phyloP scores from a whole-genome alignment of 2,329 filamentous ascomycete species.

The Penicillium sp. region DNA sequence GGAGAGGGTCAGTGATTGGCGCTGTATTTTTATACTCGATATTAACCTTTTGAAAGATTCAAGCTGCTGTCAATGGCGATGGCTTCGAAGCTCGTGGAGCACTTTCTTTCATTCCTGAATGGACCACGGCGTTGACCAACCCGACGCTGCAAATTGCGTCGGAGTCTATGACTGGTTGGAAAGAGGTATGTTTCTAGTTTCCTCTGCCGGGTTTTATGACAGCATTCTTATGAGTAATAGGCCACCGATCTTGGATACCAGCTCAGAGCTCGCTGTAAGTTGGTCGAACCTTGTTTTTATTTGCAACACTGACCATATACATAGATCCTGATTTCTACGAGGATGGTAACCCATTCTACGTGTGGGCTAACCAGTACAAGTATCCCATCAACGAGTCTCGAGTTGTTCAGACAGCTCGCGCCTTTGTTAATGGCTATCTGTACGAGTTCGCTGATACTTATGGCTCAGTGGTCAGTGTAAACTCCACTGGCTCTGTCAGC shows the following conservation, averaged over 20 bases:
- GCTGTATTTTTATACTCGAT: not conserved
- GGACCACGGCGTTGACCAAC: slow-evolving; percentile 59
- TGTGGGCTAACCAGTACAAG: slow-evolving; percentile 68
- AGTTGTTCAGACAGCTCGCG: slow-evolving; percentile 62
- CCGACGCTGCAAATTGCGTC: slow-evolving; percentile 59
- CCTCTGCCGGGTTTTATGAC: slow-evolving; percentile 42
- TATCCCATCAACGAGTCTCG: slow-evolving; percentile 37
- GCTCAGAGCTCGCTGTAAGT: slow-evolving; percentile 21
- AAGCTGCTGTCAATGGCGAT: slow-evolving; percentile 35
- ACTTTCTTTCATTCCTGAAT: slow-evolving; percentile 59
- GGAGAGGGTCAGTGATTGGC: slow-evolving; percentile 15
- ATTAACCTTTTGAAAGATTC: slow-evolving; percentile 44
- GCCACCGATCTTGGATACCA: slow-evolving; percentile 20
- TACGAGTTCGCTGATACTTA: slow-evolving; percentile 54
- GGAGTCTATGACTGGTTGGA: slow-evolving; percentile 62
- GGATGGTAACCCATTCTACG: slow-evolving; percentile 53
- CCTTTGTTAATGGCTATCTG: slow-evolving; percentile 64
- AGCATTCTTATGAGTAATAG: slow-evolving; percentile 3
- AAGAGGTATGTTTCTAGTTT: slow-evolving; percentile 46
- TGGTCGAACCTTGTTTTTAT: not conserved
- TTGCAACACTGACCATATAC: not conserved
- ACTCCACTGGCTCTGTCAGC: slow-evolving; percentile 51
- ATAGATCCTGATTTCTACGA: slow-evolving; percentile 52
- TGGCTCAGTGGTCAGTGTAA: slow-evolving; percentile 60
- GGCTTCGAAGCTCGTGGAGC: slow-evolving; percentile 55